phyloP scores from a whole-genome alignment of 805 yeast species.

The Wickerhamiella domercqiae region DNA sequence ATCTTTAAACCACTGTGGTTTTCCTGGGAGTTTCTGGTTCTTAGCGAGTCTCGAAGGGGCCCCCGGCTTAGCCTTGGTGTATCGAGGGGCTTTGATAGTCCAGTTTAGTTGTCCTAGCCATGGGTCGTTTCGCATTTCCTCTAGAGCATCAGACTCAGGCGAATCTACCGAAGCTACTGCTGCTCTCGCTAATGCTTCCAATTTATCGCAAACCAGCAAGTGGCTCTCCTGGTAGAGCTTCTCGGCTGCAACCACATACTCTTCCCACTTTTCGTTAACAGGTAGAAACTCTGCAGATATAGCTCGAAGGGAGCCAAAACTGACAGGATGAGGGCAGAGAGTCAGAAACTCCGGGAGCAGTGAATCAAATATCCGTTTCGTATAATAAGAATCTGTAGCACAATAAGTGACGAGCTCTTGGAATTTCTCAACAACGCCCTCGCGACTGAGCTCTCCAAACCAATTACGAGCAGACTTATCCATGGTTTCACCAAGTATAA shows the following conservation, averaged over 20 bases:
- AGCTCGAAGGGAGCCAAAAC: slow-evolving; percentile 70
- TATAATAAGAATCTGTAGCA: slow-evolving; percentile 66
- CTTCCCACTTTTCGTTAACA: slow-evolving; percentile 56
- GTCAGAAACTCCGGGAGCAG: slow-evolving; percentile 53
- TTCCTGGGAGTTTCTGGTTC: slow-evolving; percentile 72
- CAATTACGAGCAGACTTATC: slow-evolving; percentile 53
- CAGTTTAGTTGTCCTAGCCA: slow-evolving; percentile 89
- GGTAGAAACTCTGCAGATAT: slow-evolving; percentile 68
- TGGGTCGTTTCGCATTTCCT: slow-evolving; percentile 38
- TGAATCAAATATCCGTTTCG: slow-evolving; percentile 51
- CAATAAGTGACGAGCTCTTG: slow-evolving; percentile 59
- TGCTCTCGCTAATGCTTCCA: slow-evolving; percentile 45
- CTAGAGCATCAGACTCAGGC: slow-evolving; percentile 24
- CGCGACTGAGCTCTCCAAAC: slow-evolving; percentile 42
- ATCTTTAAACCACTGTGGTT: slow-evolving; percentile 83
- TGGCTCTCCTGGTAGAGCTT: slow-evolving; percentile 43
- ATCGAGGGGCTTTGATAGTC: slow-evolving; percentile 45
- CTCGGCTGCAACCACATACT: slow-evolving; percentile 60
- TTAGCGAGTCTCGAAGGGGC: slow-evolving; percentile 28
- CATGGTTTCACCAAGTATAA: slow-evolving; percentile 45
- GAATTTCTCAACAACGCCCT: slow-evolving; percentile 37
- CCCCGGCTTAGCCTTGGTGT: slow-evolving; percentile 55
- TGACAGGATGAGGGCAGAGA: slow-evolving; percentile 84
- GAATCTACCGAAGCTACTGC: slow-evolving; percentile 34
- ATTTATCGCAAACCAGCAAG: slow-evolving; percentile 38